Evolutionary conservation across 2,329 filamentous ascomycete genomes (phyloP).

Genomic region (Ophiostoma australiae): DNA sequence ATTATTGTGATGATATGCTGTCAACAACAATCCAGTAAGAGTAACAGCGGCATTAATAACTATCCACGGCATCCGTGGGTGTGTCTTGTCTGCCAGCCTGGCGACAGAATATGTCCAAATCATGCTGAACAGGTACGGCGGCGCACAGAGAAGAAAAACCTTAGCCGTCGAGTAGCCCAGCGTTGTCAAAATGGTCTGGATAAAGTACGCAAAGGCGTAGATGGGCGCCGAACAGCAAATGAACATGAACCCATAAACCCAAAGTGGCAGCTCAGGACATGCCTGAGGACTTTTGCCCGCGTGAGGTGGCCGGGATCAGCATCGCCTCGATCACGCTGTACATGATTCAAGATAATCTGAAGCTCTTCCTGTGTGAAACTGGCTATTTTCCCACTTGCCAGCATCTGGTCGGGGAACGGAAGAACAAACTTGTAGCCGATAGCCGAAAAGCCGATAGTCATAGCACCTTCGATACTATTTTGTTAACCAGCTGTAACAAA

Average conservation of each 20-base stretch:
- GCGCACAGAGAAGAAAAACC: neutral
- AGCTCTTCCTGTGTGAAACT: neutral
- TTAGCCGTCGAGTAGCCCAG: slow-evolving; percentile 31
- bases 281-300: slow-evolving; percentile 46
- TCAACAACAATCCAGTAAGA: slow-evolving; percentile 60
- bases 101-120: slow-evolving; percentile 16
- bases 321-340: neutral
- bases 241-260: slow-evolving; percentile 56
- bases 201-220: slow-evolving; percentile 73
- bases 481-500: neutral
- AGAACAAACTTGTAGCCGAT: slow-evolving; percentile 1
- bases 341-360: neutral
- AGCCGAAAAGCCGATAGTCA: neutral
- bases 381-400: neutral
- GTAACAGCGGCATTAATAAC: slow-evolving; percentile 19
- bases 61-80: neutral
- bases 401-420: neutral
- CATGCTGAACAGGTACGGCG: neutral
- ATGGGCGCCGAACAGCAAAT: slow-evolving; percentile 64
- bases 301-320: slow-evolving; percentile 26
- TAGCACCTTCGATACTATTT: slow-evolving; percentile 29
- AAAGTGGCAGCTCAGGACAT: slow-evolving; percentile 52
- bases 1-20: slow-evolving; percentile 54
- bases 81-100: neutral
- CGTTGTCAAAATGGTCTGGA: slow-evolving; percentile 63